These are phyloP conservation scores for Grosmannia penicillata DNA, from an alignment of 2,329 filamentous ascomycete genomes.

Conservation along the genomic window DNA sequence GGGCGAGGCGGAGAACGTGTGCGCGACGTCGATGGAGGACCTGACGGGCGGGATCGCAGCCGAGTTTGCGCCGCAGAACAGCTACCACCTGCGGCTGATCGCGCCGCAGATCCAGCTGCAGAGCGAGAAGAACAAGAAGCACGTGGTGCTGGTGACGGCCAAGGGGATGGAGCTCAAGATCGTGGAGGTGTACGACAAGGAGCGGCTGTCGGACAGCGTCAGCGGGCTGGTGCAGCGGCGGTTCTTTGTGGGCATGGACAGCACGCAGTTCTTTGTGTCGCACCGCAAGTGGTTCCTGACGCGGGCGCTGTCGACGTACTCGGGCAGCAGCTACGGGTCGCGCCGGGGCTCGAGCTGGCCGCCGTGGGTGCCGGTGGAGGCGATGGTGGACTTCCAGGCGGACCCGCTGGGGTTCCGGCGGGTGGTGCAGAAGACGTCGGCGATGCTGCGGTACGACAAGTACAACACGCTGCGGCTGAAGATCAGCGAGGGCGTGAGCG, in stretches of 20 bases:
- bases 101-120: slow-evolving; percentile 96
- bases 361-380: slow-evolving; percentile 94
- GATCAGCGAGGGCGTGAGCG: slow-evolving; percentile 85
- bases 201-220: slow-evolving; percentile 79
- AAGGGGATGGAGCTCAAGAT: slow-evolving; percentile 98
- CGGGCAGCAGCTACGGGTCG: slow-evolving; percentile 83
- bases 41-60: slow-evolving; percentile 64
- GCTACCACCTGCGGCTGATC: slow-evolving; percentile 87
- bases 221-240: slow-evolving; percentile 90
- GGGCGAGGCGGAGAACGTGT: slow-evolving; percentile 10
- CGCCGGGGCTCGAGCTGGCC: slow-evolving; percentile 81
- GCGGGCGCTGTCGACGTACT: slow-evolving; percentile 80
- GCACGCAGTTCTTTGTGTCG: slow-evolving; percentile 94
- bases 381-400: slow-evolving; percentile 91
- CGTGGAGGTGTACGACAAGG: slow-evolving; percentile 95
- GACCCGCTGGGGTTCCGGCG: slow-evolving; percentile 97
- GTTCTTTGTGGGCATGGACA: slow-evolving; percentile 92
- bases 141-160: slow-evolving; percentile 89
- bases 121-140: slow-evolving; percentile 94
- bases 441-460: slow-evolving; percentile 88
- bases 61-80: slow-evolving; percentile 82
- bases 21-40: slow-evolving; percentile 38
- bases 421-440: slow-evolving; percentile 92
- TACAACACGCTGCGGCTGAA: slow-evolving; percentile 95
- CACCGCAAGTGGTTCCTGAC: slow-evolving; percentile 81